A percentile compares a stretch with the other conserved stretches of the same genome.
Conservation (phyloP, 129 eudicot species). For the Dittrichia graveolens region DNA sequence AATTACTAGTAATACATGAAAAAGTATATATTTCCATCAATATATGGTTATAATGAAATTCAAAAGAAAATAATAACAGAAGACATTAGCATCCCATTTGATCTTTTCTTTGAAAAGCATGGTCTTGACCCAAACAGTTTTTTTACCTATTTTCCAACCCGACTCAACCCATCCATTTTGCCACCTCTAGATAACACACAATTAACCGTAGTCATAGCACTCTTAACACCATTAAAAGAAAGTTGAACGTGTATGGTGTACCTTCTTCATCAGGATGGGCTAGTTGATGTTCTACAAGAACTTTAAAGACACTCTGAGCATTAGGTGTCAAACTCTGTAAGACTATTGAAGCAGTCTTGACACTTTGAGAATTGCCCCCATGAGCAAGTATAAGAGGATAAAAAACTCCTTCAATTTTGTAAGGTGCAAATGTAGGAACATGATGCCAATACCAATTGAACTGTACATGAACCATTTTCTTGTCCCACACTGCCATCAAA, state of each 20-base stretch:
- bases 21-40: neutral
- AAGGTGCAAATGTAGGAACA: conserved; percentile 93
- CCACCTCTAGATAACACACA: neutral
- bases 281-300: conserved; percentile 88
- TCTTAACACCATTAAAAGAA: conserved; percentile 3
- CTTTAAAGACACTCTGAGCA: conserved; percentile 90
- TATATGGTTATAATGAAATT: neutral
- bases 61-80: neutral
- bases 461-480: conserved; percentile 94
- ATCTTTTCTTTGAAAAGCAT: neutral
- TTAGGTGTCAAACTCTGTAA: conserved; percentile 96
- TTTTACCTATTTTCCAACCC: neutral
- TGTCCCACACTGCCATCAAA: conserved; percentile 86
- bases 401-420: conserved; percentile 80
- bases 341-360: conserved; percentile 88
- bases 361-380: conserved; percentile 72
- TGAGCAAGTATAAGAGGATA: conserved; percentile 85
- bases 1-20: neutral
- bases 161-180: conserved; percentile 12
- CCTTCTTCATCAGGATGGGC: conserved; percentile 94
- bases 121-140: neutral
- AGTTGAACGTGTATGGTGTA: conserved; percentile 43
- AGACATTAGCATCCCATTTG: neutral
- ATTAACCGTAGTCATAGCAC: no score
- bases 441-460: conserved; percentile 97